phyloP scores from a whole-genome alignment of 805 yeast species.

The Cyberlindnera xylosilytica region DNA sequence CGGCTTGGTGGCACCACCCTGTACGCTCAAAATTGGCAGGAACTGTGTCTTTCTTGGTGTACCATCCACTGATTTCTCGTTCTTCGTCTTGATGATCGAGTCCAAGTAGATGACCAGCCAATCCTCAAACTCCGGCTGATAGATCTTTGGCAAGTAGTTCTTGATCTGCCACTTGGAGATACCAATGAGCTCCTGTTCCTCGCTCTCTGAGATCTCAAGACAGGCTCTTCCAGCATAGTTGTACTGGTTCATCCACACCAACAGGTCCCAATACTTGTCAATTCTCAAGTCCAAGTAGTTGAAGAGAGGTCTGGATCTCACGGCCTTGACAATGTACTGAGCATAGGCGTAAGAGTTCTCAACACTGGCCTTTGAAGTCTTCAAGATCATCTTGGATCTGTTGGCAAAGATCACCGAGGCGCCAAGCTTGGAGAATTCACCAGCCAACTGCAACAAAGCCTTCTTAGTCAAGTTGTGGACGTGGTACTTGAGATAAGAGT shows the following conservation, averaged over 20 bases:
- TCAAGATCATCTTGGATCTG: conserved; percentile 66
- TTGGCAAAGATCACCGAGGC: conserved; percentile 77
- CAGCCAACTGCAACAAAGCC: conserved; percentile 72
- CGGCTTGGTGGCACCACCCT: conserved; percentile 23
- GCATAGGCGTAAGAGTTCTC: conserved; percentile 91
- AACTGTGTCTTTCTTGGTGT: conserved; percentile 71
- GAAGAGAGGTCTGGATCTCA: conserved; percentile 78
- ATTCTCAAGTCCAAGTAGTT: conserved; percentile 75
- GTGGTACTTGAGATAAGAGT: conserved; percentile 77
- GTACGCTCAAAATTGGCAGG: conserved; percentile 47
- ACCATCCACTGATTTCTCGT: conserved; percentile 29
- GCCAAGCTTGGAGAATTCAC: conserved; percentile 79
- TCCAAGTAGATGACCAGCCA: conserved; percentile 82
- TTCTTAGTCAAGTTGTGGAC: conserved; percentile 83
- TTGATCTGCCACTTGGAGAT: conserved; percentile 78
- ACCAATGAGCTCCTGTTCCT: conserved; percentile 36
- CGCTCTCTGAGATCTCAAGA: conserved; percentile 33
- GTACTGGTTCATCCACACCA: conserved; percentile 91
- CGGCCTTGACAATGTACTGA: conserved; percentile 73
- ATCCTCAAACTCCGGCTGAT: conserved; percentile 80
- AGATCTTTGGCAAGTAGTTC: conserved; percentile 66
- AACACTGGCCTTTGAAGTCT: conserved; percentile 72
- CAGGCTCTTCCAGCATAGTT: conserved; percentile 77
- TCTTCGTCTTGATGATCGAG: conserved; percentile 55
- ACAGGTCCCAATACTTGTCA: conserved; percentile 83